Conservation (phyloP, 1,284 basidiomycete genomes). For the Afroboletus lepidellus region DNA sequence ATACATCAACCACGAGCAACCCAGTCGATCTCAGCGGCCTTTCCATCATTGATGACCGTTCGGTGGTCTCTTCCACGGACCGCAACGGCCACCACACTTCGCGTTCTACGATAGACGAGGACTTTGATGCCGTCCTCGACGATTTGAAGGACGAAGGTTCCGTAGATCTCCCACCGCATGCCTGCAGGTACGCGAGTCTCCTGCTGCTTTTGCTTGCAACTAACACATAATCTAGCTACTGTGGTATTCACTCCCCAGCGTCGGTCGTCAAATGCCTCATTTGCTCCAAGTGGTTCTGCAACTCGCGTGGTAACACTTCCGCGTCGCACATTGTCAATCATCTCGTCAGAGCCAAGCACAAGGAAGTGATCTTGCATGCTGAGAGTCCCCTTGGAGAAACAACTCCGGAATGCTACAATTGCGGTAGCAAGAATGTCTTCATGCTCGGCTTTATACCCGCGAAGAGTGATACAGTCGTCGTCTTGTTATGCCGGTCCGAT, state of each 20-base stretch:
- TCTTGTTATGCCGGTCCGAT: conserved; percentile 90
- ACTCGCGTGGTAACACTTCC: conserved; percentile 97
- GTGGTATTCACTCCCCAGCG: conserved; percentile 96
- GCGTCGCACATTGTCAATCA: conserved; percentile 99
- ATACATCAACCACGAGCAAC: conserved; percentile 68
- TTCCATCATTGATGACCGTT: conserved; percentile 58
- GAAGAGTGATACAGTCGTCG: conserved; percentile 98
- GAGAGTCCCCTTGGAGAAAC: conserved; percentile 97
- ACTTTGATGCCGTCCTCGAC: conserved; percentile 84
- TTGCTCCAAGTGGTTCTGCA: conserved; percentile 99
- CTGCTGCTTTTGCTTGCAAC: background rate
- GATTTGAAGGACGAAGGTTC: conserved; percentile 84
- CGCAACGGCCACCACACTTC: conserved; percentile 38
- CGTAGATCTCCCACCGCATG: conserved; percentile 84
- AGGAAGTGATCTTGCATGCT: conserved; percentile 95
- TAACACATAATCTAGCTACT: conserved; percentile 66
- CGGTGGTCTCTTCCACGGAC: conserved; percentile 39
- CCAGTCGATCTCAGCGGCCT: conserved; percentile 66
- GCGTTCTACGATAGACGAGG: conserved; percentile 63
- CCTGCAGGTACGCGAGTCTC: conserved; percentile 76
- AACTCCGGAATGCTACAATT: conserved; percentile 97
- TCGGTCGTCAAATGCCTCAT: conserved; percentile 96
- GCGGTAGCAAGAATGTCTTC: conserved; percentile 99
- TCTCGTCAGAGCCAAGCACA: conserved; percentile 97
- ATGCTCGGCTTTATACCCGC: conserved; percentile 99